phyloP scores from a whole-genome alignment of 1,284 basidiomycete species.

The Apiotrichum mycotoxinovorans region DNA sequence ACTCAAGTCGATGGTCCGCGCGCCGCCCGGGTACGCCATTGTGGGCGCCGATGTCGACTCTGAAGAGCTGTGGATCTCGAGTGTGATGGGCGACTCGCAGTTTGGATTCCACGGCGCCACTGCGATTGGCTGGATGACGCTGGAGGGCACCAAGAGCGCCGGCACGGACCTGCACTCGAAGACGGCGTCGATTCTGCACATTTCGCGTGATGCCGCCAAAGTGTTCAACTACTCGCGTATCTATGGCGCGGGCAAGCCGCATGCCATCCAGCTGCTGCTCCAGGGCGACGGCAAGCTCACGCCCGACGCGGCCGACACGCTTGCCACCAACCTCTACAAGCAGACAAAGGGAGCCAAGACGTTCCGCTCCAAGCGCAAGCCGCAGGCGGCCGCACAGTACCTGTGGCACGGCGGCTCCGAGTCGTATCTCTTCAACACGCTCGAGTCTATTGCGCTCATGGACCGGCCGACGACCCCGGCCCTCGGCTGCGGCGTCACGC shows the following conservation, averaged over 20 bases:
- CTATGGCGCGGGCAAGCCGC: constrained; percentile 94
- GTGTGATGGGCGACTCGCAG: constrained; percentile 97
- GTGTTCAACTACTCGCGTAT: constrained; percentile 99
- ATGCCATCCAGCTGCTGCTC: constrained; percentile 82
- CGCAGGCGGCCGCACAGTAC: constrained; percentile 51
- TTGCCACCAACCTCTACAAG: constrained; percentile 82
- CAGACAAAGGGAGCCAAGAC: constrained; percentile 92
- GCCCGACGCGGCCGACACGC: constrained; percentile 70
- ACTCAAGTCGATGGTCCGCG: constrained; percentile 94
- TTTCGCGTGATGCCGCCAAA: constrained; percentile 92
- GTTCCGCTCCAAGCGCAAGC: constrained; percentile 51
- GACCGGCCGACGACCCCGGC: constrained; percentile 85
- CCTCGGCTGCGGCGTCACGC: constrained; percentile 88
- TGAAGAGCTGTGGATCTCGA: constrained; percentile 98
- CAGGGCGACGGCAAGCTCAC: constrained; percentile 81
- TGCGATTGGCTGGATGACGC: constrained; percentile 98
- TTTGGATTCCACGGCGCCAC: constrained; percentile 96
- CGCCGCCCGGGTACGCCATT: constrained; percentile 87
- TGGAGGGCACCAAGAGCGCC: constrained; percentile 94
- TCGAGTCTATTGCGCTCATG: constrained; percentile 89
- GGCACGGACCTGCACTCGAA: constrained; percentile 98
- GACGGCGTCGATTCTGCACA: constrained; percentile 89
- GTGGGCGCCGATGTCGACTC: constrained; percentile 99
- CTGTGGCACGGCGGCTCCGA: constrained; percentile 98
- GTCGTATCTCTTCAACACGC: constrained; percentile 97